phyloP scores from a whole-genome alignment of 116 monocot genomes.

The Trichopus zeylanicus region DNA sequence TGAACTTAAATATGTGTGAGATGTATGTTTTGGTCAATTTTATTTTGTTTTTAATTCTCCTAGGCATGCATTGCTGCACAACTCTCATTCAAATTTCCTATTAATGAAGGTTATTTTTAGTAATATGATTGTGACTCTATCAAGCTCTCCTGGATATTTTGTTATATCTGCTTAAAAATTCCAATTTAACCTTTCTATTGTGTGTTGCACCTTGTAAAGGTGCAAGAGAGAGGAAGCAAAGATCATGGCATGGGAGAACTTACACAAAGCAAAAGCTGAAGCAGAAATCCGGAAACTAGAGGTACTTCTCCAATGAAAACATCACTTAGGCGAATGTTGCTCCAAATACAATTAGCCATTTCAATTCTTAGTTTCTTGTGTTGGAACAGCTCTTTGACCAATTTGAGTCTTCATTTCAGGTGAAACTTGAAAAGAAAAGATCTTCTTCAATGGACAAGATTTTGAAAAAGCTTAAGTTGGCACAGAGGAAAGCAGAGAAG shows the following conservation, averaged over 20 bases:
- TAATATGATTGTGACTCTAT: too few relatives aligned
- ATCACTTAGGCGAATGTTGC: background rate
- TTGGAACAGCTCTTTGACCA: background rate
- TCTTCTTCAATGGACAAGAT: conserved; percentile 71
- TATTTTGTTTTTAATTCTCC: too few relatives aligned
- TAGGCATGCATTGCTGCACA: background rate
- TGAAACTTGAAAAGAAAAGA: conserved; percentile 75
- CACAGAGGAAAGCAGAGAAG: conserved; percentile 65
- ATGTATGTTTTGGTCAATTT: too few relatives aligned
- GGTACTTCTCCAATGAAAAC: conserved; percentile 26
- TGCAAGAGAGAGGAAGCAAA: conserved; percentile 72
- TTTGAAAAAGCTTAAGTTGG: conserved; percentile 44
- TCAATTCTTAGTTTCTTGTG: too few relatives aligned
- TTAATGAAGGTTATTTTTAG: too few relatives aligned
- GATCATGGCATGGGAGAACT: conserved; percentile 79
- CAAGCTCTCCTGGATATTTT: too few relatives aligned
- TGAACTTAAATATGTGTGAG: too few relatives aligned
- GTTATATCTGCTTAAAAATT: background rate
- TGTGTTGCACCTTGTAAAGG: too few relatives aligned
- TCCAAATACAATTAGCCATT: too few relatives aligned
- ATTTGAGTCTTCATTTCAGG: conserved; percentile 25
- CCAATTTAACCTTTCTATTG: too few relatives aligned
- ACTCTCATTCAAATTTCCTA: background rate
- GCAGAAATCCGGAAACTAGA: conserved; percentile 74
- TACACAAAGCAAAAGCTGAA: conserved; percentile 92